Conservation (phyloP, 2,329 filamentous ascomycete species). For the Tympanopsis confertula region DNA sequence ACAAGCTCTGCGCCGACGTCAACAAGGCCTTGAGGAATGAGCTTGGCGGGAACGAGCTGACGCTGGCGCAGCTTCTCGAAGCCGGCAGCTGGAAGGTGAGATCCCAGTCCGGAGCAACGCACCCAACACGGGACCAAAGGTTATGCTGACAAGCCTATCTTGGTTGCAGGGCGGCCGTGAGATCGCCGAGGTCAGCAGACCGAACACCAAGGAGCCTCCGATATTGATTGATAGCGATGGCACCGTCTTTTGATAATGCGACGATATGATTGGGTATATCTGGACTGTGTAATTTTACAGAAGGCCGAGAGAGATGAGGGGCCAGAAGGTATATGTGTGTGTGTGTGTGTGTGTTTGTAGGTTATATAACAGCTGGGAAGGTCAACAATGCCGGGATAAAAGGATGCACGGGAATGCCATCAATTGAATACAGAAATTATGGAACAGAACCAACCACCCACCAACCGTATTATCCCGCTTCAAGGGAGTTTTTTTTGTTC, state of each 20-base stretch:
- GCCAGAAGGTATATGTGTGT: no score
- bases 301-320: no score
- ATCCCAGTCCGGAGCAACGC: background rate
- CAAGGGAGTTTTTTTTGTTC: no score
- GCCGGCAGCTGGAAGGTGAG: conserved; percentile 95
- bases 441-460: no score
- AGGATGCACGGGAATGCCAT: no score
- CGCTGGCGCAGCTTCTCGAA: conserved; percentile 79
- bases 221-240: conserved; percentile 95
- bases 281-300: no score
- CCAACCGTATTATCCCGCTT: no score
- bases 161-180: conserved; percentile 68
- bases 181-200: conserved; percentile 86
- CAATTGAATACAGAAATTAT: no score
- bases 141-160: background rate
- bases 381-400: no score
- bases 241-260: conserved; percentile 65
- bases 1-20: conserved; percentile 59
- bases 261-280: conserved; percentile 3
- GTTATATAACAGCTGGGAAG: no score
- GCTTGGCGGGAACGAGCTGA: conserved; percentile 61
- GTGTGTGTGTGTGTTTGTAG: no score
- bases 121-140: background rate
- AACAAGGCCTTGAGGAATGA: conserved; percentile 51
- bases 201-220: conserved; percentile 90